Percentiles rank a stretch among this genome's conserved stretches.
These are phyloP conservation scores for Basipetospora chlamydospora DNA, from an alignment of 2,329 filamentous ascomycete genomes.

Conservation along the genomic window DNA sequence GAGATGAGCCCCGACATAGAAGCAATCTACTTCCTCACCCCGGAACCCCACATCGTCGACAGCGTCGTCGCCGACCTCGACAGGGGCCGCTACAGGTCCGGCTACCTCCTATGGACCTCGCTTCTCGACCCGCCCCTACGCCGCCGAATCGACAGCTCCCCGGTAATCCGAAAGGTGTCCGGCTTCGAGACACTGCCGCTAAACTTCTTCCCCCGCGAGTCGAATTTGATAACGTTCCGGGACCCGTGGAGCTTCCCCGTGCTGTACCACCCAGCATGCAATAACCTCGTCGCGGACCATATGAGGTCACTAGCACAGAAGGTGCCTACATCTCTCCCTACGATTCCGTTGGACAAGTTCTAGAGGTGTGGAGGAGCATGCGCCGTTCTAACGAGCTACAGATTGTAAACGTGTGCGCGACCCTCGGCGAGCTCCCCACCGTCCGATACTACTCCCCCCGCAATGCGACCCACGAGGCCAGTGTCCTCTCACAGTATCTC, in stretches of 20 bases:
- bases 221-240: slow-evolving; percentile 77
- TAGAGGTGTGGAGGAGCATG: no score
- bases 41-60: slow-evolving; percentile 77
- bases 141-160: slow-evolving; percentile 59
- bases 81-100: slow-evolving; percentile 62
- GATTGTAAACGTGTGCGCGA: slow-evolving; percentile 79
- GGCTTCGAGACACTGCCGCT: slow-evolving; percentile 71
- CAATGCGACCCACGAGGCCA: slow-evolving; percentile 68
- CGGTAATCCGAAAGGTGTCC: slow-evolving; percentile 56
- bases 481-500: slow-evolving; percentile 73
- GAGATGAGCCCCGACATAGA: slow-evolving; percentile 80
- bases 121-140: slow-evolving; percentile 57
- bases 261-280: slow-evolving; percentile 82
- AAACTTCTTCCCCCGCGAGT: slow-evolving; percentile 83
- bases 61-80: slow-evolving; percentile 90
- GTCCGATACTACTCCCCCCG: slow-evolving; percentile 79
- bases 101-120: slow-evolving; percentile 74
- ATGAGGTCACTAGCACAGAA: slow-evolving; percentile 79
- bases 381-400: slow-evolving; percentile 18
- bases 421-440: slow-evolving; percentile 84
- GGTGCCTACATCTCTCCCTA: slow-evolving; percentile 32
- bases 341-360: background rate
- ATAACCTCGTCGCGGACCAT: slow-evolving; percentile 66
- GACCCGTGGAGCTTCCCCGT: slow-evolving; percentile 94
- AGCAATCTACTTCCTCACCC: slow-evolving; percentile 82